phyloP scores from a whole-genome alignment of 225 moss, liverwort and hornwort species.

The Pleurozium schreberi region DNA sequence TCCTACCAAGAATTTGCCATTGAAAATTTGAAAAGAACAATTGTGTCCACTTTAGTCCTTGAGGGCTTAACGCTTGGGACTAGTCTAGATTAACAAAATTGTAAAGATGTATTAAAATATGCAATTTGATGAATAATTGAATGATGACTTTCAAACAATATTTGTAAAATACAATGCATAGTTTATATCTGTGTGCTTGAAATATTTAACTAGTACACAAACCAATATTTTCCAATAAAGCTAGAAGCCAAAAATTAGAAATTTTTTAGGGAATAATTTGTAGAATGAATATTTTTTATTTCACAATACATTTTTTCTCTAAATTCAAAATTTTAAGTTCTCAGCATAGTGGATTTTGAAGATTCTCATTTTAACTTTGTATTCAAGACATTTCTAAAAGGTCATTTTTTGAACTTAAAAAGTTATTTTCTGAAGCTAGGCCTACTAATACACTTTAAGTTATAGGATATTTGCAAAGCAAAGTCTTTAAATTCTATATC shows the following conservation, averaged over 20 bases:
- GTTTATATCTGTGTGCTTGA: accelerated
- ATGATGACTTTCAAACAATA: neutral
- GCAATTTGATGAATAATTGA: neutral
- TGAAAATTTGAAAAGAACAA: too few relatives aligned
- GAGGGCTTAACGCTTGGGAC: too few relatives aligned
- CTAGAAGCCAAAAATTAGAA: neutral
- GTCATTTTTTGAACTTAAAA: too few relatives aligned
- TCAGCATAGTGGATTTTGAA: neutral
- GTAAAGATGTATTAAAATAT: neutral
- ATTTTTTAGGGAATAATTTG: neutral
- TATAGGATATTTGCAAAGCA: neutral
- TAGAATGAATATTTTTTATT: neutral
- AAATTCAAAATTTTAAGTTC: neutral
- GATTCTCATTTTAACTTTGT: neutral
- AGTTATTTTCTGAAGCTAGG: neutral
- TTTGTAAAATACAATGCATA: neutral
- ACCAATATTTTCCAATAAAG: neutral
- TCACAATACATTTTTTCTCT: neutral
- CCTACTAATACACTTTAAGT: neutral
- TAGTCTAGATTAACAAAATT: neutral
- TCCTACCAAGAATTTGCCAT: too few relatives aligned
- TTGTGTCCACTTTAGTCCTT: too few relatives aligned
- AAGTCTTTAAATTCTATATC: neutral
- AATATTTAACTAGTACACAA: neutral
- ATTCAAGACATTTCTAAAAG: too few relatives aligned